Evolutionary conservation across 2,329 filamentous ascomycete genomes (phyloP).

Genomic region (Cladophialophora psammophila): DNA sequence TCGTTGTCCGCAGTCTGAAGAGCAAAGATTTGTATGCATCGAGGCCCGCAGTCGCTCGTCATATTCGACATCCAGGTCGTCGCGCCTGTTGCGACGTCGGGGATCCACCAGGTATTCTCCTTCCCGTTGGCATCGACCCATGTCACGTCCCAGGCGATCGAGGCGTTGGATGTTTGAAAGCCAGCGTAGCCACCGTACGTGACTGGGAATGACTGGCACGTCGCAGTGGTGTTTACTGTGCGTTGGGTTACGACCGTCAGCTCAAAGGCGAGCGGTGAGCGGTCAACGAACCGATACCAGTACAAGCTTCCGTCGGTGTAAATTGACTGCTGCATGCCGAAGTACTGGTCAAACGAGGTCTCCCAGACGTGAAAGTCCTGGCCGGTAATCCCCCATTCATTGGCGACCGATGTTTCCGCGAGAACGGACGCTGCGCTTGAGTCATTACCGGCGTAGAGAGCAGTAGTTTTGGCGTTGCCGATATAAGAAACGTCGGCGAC

Average conservation of each 20-base stretch:
- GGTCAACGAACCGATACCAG: constrained; percentile 37
- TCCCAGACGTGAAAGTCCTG: constrained; percentile 22
- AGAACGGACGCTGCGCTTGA: not conserved
- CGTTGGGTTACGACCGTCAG: constrained; percentile 15
- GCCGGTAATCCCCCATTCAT: constrained; percentile 28
- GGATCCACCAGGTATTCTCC: constrained; percentile 12
- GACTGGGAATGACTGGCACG: constrained; percentile 26
- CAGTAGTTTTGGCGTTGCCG: constrained; percentile 22
- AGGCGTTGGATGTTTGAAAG: constrained; percentile 25
- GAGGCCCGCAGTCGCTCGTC: constrained; percentile 28
- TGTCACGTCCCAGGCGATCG: constrained; percentile 11
- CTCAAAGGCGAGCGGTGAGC: constrained; percentile 8
- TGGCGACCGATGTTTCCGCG: constrained; percentile 21
- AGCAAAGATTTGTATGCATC: constrained; percentile 32
- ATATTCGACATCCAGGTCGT: constrained; percentile 36
- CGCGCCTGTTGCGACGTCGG: constrained; percentile 24
- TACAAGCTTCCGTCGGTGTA: constrained; percentile 54
- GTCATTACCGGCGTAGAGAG: constrained; percentile 21
- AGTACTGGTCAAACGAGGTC: constrained; percentile 12
- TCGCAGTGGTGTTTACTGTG: constrained; percentile 32
- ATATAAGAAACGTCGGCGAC: constrained; percentile 31
- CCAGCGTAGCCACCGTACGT: constrained; percentile 31
- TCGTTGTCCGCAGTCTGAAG: constrained; percentile 34
- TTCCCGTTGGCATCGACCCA: constrained; percentile 29
- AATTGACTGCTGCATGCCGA: constrained; percentile 38